Evolutionary conservation across 164 flowering plant genomes (phyloP).

Genomic region (Tetracentron sinense): DNA sequence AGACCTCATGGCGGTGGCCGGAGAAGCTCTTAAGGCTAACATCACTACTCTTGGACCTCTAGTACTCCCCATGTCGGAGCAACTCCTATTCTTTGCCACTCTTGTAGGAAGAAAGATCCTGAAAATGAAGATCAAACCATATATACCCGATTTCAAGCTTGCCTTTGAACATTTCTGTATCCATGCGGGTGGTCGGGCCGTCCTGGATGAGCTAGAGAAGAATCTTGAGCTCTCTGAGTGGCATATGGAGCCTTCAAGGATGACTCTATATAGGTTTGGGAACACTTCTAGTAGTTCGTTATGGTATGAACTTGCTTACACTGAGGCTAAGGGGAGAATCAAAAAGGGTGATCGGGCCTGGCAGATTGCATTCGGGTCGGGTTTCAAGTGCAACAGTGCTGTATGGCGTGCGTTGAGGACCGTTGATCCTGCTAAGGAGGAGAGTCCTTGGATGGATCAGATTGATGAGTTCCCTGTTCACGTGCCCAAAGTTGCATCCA

Average conservation of each 20-base stretch:
- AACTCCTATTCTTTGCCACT: constrained; percentile 5
- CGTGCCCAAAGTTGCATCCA: constrained; percentile 6
- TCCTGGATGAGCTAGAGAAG: constrained; percentile 21
- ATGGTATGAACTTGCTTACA: constrained; percentile 18
- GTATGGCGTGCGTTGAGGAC: constrained; percentile 13
- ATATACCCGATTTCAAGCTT: constrained; percentile 11
- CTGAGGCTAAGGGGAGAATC: constrained; percentile 18
- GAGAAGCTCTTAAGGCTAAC: no score
- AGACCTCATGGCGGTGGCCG: no score
- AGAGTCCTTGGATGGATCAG: constrained; percentile 15
- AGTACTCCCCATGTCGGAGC: constrained; percentile 14
- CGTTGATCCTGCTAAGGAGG: constrained; percentile 1
- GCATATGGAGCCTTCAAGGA: constrained; percentile 21
- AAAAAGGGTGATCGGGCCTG: no score
- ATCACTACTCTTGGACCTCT: constrained; percentile 12
- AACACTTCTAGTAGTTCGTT: constrained; percentile 16
- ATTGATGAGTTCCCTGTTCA: constrained; percentile 17
- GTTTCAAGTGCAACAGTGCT: constrained; percentile 21
- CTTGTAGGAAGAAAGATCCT: constrained; percentile 5
- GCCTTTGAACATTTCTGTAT: constrained; percentile 17
- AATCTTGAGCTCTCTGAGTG: constrained; percentile 7
- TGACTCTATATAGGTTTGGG: constrained; percentile 19
- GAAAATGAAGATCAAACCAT: constrained; percentile 12
- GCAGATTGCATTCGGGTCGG: constrained; percentile 20
- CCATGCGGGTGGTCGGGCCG: constrained; percentile 21